phyloP scores from a whole-genome alignment of 2,329 filamentous ascomycete species.

The Alternaria ventricosa region DNA sequence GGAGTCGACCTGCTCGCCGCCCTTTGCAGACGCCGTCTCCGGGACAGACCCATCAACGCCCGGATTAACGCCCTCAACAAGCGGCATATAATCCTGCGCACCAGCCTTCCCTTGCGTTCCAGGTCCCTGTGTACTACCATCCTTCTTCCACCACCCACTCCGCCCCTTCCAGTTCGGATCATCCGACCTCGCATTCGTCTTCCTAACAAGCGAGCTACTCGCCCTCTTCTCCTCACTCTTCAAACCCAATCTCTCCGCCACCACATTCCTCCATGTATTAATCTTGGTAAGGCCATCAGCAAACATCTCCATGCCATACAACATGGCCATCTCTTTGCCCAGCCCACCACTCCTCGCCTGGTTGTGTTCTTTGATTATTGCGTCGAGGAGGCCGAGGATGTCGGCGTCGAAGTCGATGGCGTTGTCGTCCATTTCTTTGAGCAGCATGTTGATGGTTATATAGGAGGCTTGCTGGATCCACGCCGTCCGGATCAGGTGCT shows the following conservation, averaged over 20 bases:
- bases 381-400: slow-evolving; percentile 52
- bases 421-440: slow-evolving; percentile 70
- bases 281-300: slow-evolving; percentile 39
- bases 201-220: background rate
- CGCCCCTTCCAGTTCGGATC: background rate
- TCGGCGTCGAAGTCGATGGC: slow-evolving; percentile 64
- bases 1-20: background rate
- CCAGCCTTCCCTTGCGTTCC: background rate
- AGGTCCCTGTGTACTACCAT: background rate
- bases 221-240: slow-evolving; percentile 1
- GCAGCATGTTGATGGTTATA: slow-evolving; percentile 59
- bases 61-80: background rate
- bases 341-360: slow-evolving; percentile 30
- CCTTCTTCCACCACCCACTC: background rate
- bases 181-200: background rate
- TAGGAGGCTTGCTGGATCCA: slow-evolving; percentile 69
- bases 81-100: background rate
- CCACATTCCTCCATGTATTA: slow-evolving; percentile 36
- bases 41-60: background rate
- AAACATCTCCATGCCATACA: slow-evolving; percentile 48
- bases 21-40: background rate
- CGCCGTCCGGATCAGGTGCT: slow-evolving; percentile 66
- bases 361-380: slow-evolving; percentile 39
- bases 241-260: slow-evolving; percentile 38
- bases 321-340: slow-evolving; percentile 34